phyloP scores from a whole-genome alignment of 78 protist species.

The Creolimax fragrantissima region DNA sequence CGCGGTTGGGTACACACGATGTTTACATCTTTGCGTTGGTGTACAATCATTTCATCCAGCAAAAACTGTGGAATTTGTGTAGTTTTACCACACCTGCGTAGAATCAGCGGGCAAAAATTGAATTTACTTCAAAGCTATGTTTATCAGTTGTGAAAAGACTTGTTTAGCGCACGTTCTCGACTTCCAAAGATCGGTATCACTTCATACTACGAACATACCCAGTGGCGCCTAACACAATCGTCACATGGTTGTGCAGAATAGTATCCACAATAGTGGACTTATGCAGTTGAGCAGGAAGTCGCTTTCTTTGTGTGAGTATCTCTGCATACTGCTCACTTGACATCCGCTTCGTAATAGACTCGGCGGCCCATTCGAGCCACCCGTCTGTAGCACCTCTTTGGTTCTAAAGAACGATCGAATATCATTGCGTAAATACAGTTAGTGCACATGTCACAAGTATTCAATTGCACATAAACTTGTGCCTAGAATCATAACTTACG shows the following conservation, averaged over 20 bases:
- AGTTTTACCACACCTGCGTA: conserved; percentile 63
- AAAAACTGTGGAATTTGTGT: conserved; percentile 62
- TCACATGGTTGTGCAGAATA: neutral
- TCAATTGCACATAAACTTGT: no score
- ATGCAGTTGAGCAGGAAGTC: neutral
- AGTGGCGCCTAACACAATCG: neutral
- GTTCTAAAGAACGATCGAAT: no score
- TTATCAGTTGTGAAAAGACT: no score
- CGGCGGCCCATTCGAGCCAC: neutral
- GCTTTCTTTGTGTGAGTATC: neutral
- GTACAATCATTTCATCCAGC: neutral
- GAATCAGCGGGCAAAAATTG: no score
- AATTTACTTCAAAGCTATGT: no score
- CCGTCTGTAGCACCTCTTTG: no score
- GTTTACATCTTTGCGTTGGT: neutral
- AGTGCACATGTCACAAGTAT: no score
- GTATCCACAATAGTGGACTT: neutral
- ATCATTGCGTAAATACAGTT: no score
- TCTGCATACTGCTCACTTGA: neutral
- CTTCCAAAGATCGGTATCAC: no score
- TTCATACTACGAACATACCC: no score
- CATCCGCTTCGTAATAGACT: neutral
- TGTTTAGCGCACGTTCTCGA: no score
- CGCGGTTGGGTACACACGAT: conserved; percentile 48
- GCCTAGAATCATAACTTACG: no score